These are phyloP conservation scores for Crithidia sp. DNA, from an alignment of 208 protist genomes.

Conservation along the genomic window DNA sequence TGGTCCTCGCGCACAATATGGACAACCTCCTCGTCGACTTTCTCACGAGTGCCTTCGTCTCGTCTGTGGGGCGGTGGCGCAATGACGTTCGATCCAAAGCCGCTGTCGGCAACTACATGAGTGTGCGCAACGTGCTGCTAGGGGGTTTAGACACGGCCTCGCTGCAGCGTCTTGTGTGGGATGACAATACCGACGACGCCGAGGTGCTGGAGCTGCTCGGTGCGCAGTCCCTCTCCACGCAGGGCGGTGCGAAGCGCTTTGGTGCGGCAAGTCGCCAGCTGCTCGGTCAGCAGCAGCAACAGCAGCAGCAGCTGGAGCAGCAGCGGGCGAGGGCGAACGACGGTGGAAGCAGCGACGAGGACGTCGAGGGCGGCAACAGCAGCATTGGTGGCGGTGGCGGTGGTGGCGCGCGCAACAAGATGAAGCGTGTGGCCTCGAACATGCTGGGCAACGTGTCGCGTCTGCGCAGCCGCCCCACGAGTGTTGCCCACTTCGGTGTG, in stretches of 20 bases:
- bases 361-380: conserved; percentile 3
- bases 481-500: conserved; percentile 32
- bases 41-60: conserved; percentile 71
- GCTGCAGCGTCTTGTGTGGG: conserved; percentile 54
- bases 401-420: neutral
- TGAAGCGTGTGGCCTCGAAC: conserved; percentile 8
- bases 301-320: conserved; percentile 18
- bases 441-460: conserved; percentile 27
- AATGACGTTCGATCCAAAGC: conserved; percentile 77
- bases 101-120: conserved; percentile 81
- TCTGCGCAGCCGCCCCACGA: conserved; percentile 29
- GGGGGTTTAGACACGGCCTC: conserved; percentile 49
- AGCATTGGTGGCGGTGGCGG: neutral
- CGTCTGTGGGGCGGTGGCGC: conserved; percentile 72
- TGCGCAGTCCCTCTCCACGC: conserved; percentile 38
- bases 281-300: conserved; percentile 26
- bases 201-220: conserved; percentile 56
- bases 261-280: conserved; percentile 20
- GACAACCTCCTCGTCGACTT: conserved; percentile 84
- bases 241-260: conserved; percentile 45
- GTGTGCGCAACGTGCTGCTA: conserved; percentile 65
- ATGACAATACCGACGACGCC: conserved; percentile 51
- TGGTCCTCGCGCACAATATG: conserved; percentile 76
- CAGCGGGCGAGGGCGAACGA: neutral
- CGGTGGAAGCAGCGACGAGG: neutral